Evolutionary conservation across 2,329 filamentous ascomycete species (phyloP).

Genomic region (Ascochyta viciae-villosae): DNA sequence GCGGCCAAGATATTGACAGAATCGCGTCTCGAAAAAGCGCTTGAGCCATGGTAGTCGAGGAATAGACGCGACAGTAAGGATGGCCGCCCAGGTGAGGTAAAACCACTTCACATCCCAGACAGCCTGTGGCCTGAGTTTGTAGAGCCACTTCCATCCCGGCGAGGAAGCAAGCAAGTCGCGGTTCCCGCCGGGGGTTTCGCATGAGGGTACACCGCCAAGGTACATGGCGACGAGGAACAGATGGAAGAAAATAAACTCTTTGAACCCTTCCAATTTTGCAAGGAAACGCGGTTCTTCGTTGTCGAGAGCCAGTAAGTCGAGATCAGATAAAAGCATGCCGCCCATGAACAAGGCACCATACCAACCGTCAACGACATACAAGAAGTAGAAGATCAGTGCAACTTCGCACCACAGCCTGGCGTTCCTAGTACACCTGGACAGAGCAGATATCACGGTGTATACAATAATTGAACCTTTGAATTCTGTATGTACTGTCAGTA

Average conservation of each 20-base stretch:
- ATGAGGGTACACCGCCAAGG: constrained; percentile 67
- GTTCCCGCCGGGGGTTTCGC: constrained; percentile 48
- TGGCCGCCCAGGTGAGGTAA: constrained; percentile 68
- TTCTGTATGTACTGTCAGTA: constrained; percentile 22
- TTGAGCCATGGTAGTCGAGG: constrained; percentile 63
- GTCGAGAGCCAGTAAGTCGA: constrained; percentile 41
- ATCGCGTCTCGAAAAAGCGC: constrained; percentile 55
- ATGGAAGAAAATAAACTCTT: constrained; percentile 47
- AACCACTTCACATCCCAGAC: constrained; percentile 73
- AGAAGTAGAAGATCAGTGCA: constrained; percentile 67
- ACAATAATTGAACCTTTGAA: constrained; percentile 67
- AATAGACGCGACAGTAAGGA: constrained; percentile 62
- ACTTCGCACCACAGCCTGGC: constrained; percentile 63
- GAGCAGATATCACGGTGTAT: constrained; percentile 64
- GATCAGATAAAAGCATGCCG: constrained; percentile 48
- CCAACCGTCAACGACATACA: constrained; percentile 72
- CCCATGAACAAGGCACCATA: constrained; percentile 56
- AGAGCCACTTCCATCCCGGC: constrained; percentile 67
- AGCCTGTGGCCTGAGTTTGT: constrained; percentile 69
- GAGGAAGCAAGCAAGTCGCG: constrained; percentile 59
- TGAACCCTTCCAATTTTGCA: constrained; percentile 60
- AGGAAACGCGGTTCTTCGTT: constrained; percentile 55
- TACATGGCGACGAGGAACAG: constrained; percentile 61
- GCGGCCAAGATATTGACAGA: constrained; percentile 63
- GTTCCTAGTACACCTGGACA: constrained; percentile 62